phyloP scores from a whole-genome alignment of 2,329 filamentous ascomycete genomes.

The Aspergillus niger region DNA sequence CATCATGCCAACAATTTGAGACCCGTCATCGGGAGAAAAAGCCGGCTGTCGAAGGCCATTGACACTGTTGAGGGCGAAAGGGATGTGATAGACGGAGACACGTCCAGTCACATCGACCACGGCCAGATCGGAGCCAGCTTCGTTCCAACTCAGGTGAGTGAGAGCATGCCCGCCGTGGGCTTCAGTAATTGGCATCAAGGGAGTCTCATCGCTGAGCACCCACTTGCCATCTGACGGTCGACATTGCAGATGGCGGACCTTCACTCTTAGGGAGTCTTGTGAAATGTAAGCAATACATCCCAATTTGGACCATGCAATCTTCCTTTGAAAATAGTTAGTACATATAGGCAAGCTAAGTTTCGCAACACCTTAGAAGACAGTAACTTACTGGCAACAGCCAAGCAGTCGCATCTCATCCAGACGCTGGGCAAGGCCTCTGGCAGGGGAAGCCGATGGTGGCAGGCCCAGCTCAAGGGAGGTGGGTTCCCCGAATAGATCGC shows the following conservation, averaged over 20 bases:
- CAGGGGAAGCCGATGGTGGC: conserved; percentile 52
- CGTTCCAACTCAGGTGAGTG: conserved; percentile 81
- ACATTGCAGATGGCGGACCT: conserved; percentile 72
- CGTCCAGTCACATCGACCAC: conserved; percentile 78
- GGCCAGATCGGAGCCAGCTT: conserved; percentile 75
- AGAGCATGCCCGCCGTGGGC: conserved; percentile 67
- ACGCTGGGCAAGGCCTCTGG: conserved; percentile 70
- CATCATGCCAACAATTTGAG: conserved; percentile 77
- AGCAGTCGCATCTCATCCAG: conserved; percentile 74
- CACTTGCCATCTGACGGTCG: conserved; percentile 70
- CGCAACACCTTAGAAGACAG: background rate
- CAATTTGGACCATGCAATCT: conserved; percentile 82
- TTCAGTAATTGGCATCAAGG: conserved; percentile 62
- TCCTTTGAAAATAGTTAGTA: conserved; percentile 51
- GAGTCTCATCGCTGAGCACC: conserved; percentile 72
- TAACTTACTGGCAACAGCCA: conserved; percentile 78
- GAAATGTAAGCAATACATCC: conserved; percentile 84
- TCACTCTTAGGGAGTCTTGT: conserved; percentile 68
- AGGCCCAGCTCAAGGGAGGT: conserved; percentile 58
- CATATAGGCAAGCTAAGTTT: conserved; percentile 22
- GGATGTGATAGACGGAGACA: conserved; percentile 72
- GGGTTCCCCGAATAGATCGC: conserved; percentile 74
- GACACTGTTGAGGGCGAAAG: conserved; percentile 72
- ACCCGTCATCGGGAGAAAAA: conserved; percentile 69
- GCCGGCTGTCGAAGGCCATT: conserved; percentile 63